Base-by-base conservation (phyloP, 2,329 filamentous ascomycete genomes). In the Fusarium tanahbumbuense region DNA sequence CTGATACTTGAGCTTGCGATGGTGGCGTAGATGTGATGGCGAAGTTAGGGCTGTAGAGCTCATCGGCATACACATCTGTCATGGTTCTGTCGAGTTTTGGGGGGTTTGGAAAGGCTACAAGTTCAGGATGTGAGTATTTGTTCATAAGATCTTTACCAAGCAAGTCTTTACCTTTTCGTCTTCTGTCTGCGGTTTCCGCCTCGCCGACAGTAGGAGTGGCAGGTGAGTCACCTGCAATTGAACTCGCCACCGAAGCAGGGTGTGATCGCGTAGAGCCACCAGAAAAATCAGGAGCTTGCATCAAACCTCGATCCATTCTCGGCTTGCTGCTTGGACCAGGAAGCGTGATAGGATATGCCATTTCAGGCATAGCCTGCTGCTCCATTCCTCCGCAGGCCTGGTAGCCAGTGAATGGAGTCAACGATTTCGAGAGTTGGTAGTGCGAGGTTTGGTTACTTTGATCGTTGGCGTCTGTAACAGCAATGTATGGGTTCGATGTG, bases 21-120 rank as follows among this genome's bases (percentile, higher is more conserved):
- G 86, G 84, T 5, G 88, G 82, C 7, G 88, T 82, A 1, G 88
- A 85, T 1, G 87, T 87, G 75, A 90, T 84, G 34, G 83, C 84
- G 64, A 90, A 89, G 73, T 85, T 87, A 1, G 92, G 91, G 73
- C 91, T 94, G 83, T 93, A 97, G 1, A 97, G 86, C 78, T 96
- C 93, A 78, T 97, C 94, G 74, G 89, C 87, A 76, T 92, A 95
- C 52, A 93, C 87, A 76, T 97, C 93, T 20, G 93, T 95, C 82
- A 96, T 93, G 1, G 94, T 96, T 60, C 93, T 87, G 72, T 94
- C 91, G 69, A 97, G 87, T 80, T 95, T 96, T 27, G 94, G 92
- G 27, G 90, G 83, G 41, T 84, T 83, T 67, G 83, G 80, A 71
- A 82, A 83, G 70, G 88, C 86, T 81, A 58, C 11, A 76, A 83